Evolutionary conservation across 805 yeast species (phyloP).

Genomic region (Candida palmyrensis): DNA sequence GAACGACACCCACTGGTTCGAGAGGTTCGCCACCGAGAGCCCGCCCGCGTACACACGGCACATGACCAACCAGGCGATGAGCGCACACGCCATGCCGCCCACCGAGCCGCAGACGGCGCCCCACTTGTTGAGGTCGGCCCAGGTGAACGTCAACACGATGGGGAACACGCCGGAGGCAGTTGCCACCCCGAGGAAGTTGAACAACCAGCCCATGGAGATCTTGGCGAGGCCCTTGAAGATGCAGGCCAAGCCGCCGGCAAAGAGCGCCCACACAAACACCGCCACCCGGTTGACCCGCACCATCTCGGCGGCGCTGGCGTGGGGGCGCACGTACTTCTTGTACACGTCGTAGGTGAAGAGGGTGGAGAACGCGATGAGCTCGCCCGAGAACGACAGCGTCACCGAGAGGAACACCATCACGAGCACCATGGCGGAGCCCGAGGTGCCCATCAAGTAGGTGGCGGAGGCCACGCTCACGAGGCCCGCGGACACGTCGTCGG

Average conservation of each 20-base stretch:
- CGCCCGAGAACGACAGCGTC: slow-evolving; percentile 38
- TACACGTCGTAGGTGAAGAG: slow-evolving; percentile 22
- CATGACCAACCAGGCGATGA: slow-evolving; percentile 34
- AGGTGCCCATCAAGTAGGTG: slow-evolving; percentile 19
- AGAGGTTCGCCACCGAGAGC: slow-evolving; percentile 28
- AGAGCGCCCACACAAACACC: slow-evolving; percentile 18
- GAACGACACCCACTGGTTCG: slow-evolving; percentile 36
- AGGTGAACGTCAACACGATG: slow-evolving; percentile 17
- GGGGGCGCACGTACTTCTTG: slow-evolving; percentile 17
- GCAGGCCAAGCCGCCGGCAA: slow-evolving; percentile 16
- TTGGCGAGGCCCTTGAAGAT: slow-evolving; percentile 20
- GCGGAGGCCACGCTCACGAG: slow-evolving; percentile 17
- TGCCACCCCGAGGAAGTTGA: slow-evolving; percentile 25
- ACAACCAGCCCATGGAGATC: slow-evolving; percentile 31
- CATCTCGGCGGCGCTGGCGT: slow-evolving; percentile 19
- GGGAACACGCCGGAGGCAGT: slow-evolving; percentile 24
- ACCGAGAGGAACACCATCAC: slow-evolving; percentile 35
- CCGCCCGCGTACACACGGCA: slow-evolving; percentile 30
- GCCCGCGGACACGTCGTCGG: slow-evolving; percentile 15
- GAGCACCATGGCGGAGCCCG: slow-evolving; percentile 22
- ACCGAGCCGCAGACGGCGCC: slow-evolving; percentile 37
- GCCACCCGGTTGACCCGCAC: slow-evolving; percentile 16
- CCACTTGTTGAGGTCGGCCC: slow-evolving; percentile 27
- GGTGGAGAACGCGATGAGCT: slow-evolving; percentile 36
- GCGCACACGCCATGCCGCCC: slow-evolving; percentile 30